phyloP scores from a whole-genome alignment of 2,329 filamentous ascomycete genomes.

The Hypoxylon sp. region DNA sequence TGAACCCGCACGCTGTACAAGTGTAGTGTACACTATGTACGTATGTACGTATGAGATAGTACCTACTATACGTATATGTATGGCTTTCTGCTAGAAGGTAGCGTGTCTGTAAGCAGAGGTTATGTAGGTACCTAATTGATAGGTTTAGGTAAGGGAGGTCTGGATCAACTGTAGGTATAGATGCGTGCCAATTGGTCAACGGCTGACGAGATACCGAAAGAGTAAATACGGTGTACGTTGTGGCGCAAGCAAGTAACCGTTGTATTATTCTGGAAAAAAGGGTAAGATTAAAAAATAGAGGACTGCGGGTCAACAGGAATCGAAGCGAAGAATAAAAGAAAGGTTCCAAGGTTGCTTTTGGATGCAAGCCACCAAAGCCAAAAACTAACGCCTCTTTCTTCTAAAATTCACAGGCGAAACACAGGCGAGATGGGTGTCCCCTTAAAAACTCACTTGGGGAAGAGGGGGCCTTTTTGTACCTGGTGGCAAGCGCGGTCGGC shows the following conservation, averaged over 20 bases:
- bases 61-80: background rate
- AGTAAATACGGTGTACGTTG: constrained; percentile 2
- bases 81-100: too few species aligned
- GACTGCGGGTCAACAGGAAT: background rate
- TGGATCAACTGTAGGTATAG: background rate
- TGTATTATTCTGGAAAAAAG: constrained; percentile 8
- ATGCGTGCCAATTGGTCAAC: constrained; percentile 27
- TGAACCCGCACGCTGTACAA: background rate
- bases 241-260: constrained; percentile 23
- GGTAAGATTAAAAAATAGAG: constrained; percentile 20
- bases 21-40: background rate
- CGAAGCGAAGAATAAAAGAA: constrained; percentile 15
- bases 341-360: constrained; percentile 4
- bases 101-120: background rate
- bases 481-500: constrained; percentile 45
- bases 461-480: constrained; percentile 57
- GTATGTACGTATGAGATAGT: constrained; percentile 1
- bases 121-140: constrained; percentile 13
- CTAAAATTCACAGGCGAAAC: constrained; percentile 39
- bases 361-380: constrained; percentile 27
- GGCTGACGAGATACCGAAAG: constrained; percentile 2
- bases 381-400: constrained; percentile 34
- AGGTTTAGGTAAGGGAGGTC: background rate
- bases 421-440: constrained; percentile 37
- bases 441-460: constrained; percentile 51